These are phyloP conservation scores for Camellia sinensis DNA, from an alignment of 148 eudicot genomes.

Conservation along the genomic window DNA sequence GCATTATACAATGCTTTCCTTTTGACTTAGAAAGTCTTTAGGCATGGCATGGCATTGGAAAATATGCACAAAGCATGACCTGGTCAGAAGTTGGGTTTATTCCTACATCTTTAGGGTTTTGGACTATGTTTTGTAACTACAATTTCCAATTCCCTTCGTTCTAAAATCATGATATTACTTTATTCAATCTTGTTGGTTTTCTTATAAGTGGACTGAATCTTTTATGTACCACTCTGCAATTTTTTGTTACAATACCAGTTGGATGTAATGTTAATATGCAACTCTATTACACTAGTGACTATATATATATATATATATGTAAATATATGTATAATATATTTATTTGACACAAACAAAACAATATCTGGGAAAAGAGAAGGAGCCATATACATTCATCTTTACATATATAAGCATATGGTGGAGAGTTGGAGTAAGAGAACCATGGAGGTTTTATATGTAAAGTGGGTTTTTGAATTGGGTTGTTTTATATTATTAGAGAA, in stretches of 20 bases:
- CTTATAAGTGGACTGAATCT: not conserved
- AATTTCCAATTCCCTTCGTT: not conserved
- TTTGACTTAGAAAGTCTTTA: not conserved
- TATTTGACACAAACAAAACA: no score
- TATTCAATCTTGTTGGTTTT: not conserved
- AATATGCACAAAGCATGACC: not conserved
- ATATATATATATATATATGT: no score
- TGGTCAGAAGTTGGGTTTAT: not conserved
- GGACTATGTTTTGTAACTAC: not conserved
- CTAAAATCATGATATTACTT: not conserved
- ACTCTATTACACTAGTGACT: no score
- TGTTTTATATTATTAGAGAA: no score
- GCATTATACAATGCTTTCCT: not conserved
- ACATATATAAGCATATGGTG: no score
- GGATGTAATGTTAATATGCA: slow-evolving; percentile 44
- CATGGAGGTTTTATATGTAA: no score
- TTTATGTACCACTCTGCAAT: slow-evolving; percentile 8
- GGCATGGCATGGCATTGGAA: not conserved
- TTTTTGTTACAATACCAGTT: slow-evolving; percentile 46
- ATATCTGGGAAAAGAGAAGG: no score
- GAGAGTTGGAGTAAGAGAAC: no score
- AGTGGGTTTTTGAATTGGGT: no score
- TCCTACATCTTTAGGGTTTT: not conserved
- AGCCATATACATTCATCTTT: no score
- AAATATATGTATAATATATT: no score